Evolutionary conservation across 1,139 yeast species (phyloP), one percentile per base, ranked within the genome.

Genomic region (Nadsonia commutata): DNA sequence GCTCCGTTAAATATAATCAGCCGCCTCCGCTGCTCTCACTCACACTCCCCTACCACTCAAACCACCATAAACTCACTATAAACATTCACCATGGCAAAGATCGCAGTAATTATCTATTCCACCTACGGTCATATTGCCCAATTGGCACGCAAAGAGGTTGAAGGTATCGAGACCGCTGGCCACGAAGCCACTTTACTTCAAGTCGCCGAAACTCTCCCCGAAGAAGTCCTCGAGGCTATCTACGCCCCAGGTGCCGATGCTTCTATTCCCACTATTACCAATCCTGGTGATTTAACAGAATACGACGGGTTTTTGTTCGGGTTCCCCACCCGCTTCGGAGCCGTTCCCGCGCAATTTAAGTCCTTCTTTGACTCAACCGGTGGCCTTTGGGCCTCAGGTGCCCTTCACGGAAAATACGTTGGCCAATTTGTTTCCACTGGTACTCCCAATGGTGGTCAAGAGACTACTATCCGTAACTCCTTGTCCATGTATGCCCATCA

Each of bases 371-470:
- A 74, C 53, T 57, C 67, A 46, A 72, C 79, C 43, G 71, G 78
- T 51, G 71, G 71, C 31, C 65, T 73, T 47, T 76, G 81, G 81
- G 76, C 74, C 31, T 40, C 54, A 27, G 80, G 80, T 49, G 66
- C 70, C 31, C 63, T 73, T 43, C 53, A 62, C 49, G 79, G 79
- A 51, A 76, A 76, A 61, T 66, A 64, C 47, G 78, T 72, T 27
- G 76, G 77, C 48, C 57, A 74, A 44, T 76, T 76, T 55, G 71
- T 71, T 43, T 65, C 75, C 41, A 74, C 80, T 38, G 74, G 75
- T 48, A 62, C 74, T 37, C 68, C 65, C 51, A 80, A 80, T 48
- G 80, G 80, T 53, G 81, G 81, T 46, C 79, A 74, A 62, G 81
- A 76, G 62, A 52, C 66, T 43, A 74, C 81, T 18, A 66, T 65